Base-by-base conservation (phyloP, 2,329 filamentous ascomycete species). In the Arthrocladium fulminans region DNA sequence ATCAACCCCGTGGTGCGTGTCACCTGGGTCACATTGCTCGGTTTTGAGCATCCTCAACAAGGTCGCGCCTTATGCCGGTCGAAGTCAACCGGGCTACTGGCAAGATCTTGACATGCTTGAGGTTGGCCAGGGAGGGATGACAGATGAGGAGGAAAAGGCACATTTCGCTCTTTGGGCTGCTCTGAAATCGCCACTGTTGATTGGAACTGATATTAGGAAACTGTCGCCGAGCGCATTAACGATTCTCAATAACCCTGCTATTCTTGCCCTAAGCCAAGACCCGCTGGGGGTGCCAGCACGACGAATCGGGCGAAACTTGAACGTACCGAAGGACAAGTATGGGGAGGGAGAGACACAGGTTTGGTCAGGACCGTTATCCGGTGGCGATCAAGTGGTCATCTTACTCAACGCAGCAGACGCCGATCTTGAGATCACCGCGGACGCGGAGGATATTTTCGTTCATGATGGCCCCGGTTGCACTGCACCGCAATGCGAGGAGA, bases 381-480 rank as follows among this genome's bases (percentile, higher is more conserved):
- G 71, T 13, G 70, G 70, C n/a, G 68, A 73, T 46, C 65, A 69
- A n/a, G 60, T 71, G 24, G 65, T 77, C 5, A 67, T 75, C 1
- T 63, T 78, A 3, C 60, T 79, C 51, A 79, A 79, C 51, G 71
- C 68, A 8, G 70, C 65, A n/a, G 67, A 71, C 49, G 60, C 59
- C 2, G 59, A 63, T 1, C 60, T 65, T 12, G 63, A 60, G 3
- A 69, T 79, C 70, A 73, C 72, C 48, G 73, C 72, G 10, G 71
- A 72, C 1, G 65, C 77, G 3, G 62, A 63, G 20, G 75, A 79
- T 35, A 73, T 79, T 47, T 78, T 78, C 61, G 60, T 72, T 42
- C 71, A 74, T 51, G 62, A 64, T 27, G 70, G 71, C 2, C 65
- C 66, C 0, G 63, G 60, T 1, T 69, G 69, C 19, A 67, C 68